These are phyloP conservation scores for Rubia tinctorum DNA, from an alignment of 305 asterid species.

Conservation along the genomic window DNA sequence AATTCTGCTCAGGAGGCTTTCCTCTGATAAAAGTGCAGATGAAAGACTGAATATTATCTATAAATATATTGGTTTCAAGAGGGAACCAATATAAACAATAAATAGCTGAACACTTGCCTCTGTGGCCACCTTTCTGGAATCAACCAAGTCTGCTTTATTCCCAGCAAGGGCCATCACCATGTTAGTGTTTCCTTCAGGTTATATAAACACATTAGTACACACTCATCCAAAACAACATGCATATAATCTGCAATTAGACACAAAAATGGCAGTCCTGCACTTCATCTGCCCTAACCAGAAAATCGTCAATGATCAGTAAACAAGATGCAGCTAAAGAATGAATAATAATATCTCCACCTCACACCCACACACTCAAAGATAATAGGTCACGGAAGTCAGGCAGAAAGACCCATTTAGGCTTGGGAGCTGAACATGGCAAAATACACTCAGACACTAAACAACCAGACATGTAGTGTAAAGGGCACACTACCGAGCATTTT, in stretches of 20 bases:
- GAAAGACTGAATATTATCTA: neutral
- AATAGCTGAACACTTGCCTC: conserved; percentile 45
- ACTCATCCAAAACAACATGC: neutral
- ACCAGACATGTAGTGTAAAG: neutral
- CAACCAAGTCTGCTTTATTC: conserved; percentile 38
- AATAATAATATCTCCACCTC: neutral
- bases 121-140: conserved; percentile 52
- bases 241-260: neutral
- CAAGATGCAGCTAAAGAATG: neutral
- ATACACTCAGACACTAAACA: neutral
- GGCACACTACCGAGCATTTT: neutral
- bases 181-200: conserved; percentile 30
- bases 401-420: neutral
- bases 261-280: neutral
- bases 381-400: neutral
- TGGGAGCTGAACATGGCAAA: neutral
- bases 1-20: neutral
- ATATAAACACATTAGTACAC: neutral
- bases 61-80: neutral
- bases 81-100: neutral
- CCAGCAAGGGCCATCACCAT: conserved; percentile 45
- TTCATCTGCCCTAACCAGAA: neutral
- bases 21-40: neutral
- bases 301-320: neutral
- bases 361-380: neutral